Conservation (phyloP, 768 basidiomycete species). For the Tubosaeta sp. region DNA sequence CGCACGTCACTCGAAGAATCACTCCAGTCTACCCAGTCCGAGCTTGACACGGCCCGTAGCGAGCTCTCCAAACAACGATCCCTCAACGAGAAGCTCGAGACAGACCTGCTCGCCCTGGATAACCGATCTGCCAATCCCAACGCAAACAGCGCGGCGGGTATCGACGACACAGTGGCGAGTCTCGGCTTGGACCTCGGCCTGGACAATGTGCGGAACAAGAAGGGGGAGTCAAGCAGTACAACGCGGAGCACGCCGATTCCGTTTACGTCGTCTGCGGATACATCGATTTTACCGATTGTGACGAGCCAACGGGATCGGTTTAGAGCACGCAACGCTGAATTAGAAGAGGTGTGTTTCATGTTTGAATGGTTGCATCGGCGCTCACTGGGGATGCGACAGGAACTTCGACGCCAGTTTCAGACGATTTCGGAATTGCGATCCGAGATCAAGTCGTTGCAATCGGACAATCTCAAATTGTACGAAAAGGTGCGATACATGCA, state of each 20-base stretch:
- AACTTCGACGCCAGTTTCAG: conserved; percentile 93
- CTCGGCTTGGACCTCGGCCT: conserved; percentile 56
- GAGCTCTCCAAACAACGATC: conserved; percentile 75
- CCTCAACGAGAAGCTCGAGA: conserved; percentile 90
- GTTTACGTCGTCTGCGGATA: conserved; percentile 75
- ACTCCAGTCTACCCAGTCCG: conserved; percentile 51
- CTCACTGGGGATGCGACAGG: conserved; percentile 39
- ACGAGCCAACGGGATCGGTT: conserved; percentile 98
- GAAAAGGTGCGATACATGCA: conserved; percentile 99
- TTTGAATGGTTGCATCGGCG: background rate
- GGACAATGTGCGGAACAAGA: conserved; percentile 14
- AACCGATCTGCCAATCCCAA: conserved; percentile 31
- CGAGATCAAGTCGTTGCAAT: conserved; percentile 88
- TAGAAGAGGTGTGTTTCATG: conserved; percentile 74
- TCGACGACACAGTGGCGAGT: conserved; percentile 60
- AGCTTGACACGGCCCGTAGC: conserved; percentile 51
- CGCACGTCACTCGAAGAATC: conserved; percentile 77
- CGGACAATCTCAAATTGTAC: conserved; percentile 95
- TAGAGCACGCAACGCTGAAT: conserved; percentile 91
- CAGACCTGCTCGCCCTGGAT: conserved; percentile 81
- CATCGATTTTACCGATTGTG: conserved; percentile 96
- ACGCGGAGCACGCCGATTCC: conserved; percentile 61
- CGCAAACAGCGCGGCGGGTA: conserved; percentile 24
- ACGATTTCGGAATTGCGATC: conserved; percentile 89
- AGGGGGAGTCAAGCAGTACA: conserved; percentile 14